Conservation (phyloP, 495 filamentous ascomycete species). For the Mytilinidion resinicola region DNA sequence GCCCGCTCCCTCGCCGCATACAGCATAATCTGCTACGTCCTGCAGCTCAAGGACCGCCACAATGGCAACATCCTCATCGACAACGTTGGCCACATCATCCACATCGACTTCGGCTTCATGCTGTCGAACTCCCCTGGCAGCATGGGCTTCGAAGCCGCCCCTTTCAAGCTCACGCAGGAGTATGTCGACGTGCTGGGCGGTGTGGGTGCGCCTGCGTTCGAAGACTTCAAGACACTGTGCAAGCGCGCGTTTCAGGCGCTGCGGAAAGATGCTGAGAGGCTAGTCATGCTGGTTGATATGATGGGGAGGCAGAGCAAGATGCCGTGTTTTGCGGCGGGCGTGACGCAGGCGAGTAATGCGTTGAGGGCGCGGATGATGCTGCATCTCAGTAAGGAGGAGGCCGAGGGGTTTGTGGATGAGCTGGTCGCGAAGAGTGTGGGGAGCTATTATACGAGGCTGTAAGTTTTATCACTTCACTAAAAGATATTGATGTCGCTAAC, state of each 20-base stretch:
- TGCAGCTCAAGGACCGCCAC: slow-evolving; percentile 75
- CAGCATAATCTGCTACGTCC: slow-evolving; percentile 67
- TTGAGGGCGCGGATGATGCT: slow-evolving; percentile 63
- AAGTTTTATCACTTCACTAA: slow-evolving; percentile 36
- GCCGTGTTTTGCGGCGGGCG: slow-evolving; percentile 66
- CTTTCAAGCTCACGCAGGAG: slow-evolving; percentile 72
- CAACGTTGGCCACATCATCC: slow-evolving; percentile 71
- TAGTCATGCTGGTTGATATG: slow-evolving; percentile 66
- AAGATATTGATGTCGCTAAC: neutral
- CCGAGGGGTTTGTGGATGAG: slow-evolving; percentile 67
- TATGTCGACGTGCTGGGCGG: slow-evolving; percentile 72
- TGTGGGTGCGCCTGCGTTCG: slow-evolving; percentile 53
- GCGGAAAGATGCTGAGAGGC: slow-evolving; percentile 61
- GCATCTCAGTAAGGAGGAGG: slow-evolving; percentile 66
- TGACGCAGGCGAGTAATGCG: slow-evolving; percentile 52
- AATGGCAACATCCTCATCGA: slow-evolving; percentile 76
- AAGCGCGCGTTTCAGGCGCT: slow-evolving; percentile 72
- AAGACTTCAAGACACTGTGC: slow-evolving; percentile 61
- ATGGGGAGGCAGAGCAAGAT: slow-evolving; percentile 72
- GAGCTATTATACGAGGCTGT: slow-evolving; percentile 73
- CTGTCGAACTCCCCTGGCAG: slow-evolving; percentile 69
- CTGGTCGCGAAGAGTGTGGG: slow-evolving; percentile 63
- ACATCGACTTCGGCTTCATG: slow-evolving; percentile 83
- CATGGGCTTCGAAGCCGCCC: slow-evolving; percentile 72
- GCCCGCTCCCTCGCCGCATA: slow-evolving; percentile 65